Conservation (phyloP, 805 yeast genomes). For the Yamadazyma sp. region DNA sequence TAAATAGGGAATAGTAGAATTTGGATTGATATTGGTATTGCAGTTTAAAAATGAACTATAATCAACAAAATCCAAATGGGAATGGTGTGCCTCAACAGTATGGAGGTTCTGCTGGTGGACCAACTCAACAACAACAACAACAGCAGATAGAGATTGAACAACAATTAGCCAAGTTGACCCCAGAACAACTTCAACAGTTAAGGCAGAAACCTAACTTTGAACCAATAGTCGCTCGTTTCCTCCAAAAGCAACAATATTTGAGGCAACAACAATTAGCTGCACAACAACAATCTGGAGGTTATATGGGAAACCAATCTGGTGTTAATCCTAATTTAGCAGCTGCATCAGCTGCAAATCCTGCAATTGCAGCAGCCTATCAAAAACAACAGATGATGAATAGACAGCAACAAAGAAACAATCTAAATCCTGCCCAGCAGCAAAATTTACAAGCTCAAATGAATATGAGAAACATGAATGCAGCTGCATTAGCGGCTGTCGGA, state of each 20-base stretch:
- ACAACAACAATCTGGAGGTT: constrained; percentile 6
- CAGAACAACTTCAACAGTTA: constrained; percentile 42
- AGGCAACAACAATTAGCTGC: constrained; percentile 15
- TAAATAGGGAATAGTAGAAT: no score
- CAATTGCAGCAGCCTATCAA: constrained; percentile 1
- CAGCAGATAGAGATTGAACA: constrained; percentile 8
- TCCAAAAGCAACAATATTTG: constrained; percentile 30
- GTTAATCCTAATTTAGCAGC: constrained; percentile 1
- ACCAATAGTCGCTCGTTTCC: constrained; percentile 36
- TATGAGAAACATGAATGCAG: constrained; percentile 9
- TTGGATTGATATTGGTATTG: no score
- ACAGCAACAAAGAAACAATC: constrained; percentile 4
- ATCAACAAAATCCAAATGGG: background rate
- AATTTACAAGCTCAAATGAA: constrained; percentile 8
- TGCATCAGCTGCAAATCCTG: constrained; percentile 1
- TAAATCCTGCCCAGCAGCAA: constrained; percentile 7
- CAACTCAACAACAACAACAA: constrained; percentile 9
- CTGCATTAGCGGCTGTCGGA: constrained; percentile 9
- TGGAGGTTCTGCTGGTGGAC: constrained; percentile 1
- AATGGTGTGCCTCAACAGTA: background rate
- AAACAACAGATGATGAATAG: constrained; percentile 17
- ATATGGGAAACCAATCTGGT: background rate
- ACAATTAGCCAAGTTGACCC: constrained; percentile 31
- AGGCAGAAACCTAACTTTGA: constrained; percentile 43
- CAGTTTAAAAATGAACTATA: constrained; percentile 1